Conservation (phyloP, 2,329 filamentous ascomycete genomes). For the Blumeria hordei region DNA sequence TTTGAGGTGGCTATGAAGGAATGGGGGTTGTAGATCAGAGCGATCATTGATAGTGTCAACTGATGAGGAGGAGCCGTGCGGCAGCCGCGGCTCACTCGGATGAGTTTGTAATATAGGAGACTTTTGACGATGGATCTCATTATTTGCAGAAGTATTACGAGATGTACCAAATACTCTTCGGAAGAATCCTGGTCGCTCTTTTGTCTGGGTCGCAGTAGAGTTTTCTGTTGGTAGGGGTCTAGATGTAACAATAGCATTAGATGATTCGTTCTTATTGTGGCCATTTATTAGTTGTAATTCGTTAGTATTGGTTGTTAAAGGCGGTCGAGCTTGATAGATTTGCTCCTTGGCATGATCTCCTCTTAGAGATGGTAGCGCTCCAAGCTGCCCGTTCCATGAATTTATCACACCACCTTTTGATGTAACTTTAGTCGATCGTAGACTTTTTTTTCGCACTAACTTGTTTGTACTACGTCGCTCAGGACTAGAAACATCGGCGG, state of each 20-base stretch:
- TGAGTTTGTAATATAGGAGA: constrained; percentile 2
- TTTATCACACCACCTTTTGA: too few species aligned
- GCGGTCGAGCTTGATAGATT: too few species aligned
- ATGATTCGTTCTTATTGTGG: constrained; percentile 20
- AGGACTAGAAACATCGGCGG: too few species aligned
- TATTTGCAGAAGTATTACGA: constrained; percentile 22
- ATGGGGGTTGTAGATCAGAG: constrained; percentile 19
- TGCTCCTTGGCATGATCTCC: too few species aligned
- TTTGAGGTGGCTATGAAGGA: constrained; percentile 24
- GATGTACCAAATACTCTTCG: constrained; percentile 62
- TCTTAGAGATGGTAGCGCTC: too few species aligned
- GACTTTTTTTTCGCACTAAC: constrained; percentile 31
- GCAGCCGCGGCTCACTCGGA: not conserved
- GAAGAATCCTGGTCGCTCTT: constrained; percentile 72
- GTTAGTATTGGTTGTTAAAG: not conserved
- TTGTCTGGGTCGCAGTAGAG: constrained; percentile 15
- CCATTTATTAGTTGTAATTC: constrained; percentile 16
- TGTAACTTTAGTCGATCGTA: constrained; percentile 24
- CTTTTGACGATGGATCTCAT: constrained; percentile 11
- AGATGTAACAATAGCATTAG: constrained; percentile 15
- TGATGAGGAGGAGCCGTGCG: constrained; percentile 16
- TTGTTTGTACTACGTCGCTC: constrained; percentile 7
- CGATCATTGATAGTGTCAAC: constrained; percentile 17
- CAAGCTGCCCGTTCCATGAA: too few species aligned
- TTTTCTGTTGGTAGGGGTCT: constrained; percentile 14